Conservation (phyloP, 1,139 yeast species). For the Debaryomyces psychrophilus region DNA sequence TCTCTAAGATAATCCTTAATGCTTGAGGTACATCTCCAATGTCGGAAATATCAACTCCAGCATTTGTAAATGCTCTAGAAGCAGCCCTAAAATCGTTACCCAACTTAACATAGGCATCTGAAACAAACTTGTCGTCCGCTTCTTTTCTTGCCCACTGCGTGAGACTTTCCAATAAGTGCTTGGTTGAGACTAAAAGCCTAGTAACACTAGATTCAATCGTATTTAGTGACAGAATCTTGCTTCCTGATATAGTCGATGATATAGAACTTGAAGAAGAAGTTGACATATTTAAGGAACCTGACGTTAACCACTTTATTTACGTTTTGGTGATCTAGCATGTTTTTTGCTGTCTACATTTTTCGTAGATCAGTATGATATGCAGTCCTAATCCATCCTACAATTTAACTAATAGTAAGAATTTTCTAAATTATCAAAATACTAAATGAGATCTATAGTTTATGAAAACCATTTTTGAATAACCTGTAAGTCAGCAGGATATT, state of each 20-base stretch:
- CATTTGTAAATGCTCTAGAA: slow-evolving; percentile 52
- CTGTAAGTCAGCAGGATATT: slow-evolving; percentile 65
- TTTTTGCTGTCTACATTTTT: not conserved
- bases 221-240: slow-evolving; percentile 45
- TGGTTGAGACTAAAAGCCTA: slow-evolving; percentile 81
- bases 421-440: slow-evolving; percentile 1
- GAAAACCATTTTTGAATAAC: slow-evolving; percentile 66
- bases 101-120: slow-evolving; percentile 86
- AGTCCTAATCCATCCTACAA: not conserved
- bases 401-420: not conserved
- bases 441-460: slow-evolving; percentile 12
- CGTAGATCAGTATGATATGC: not conserved
- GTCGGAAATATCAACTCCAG: slow-evolving; percentile 48
- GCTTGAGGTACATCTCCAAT: slow-evolving; percentile 49
- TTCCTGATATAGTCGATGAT: slow-evolving; percentile 7
- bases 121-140: slow-evolving; percentile 81
- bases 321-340: not conserved
- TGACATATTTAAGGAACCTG: slow-evolving; percentile 1
- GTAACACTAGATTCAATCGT: slow-evolving; percentile 86
- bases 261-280: slow-evolving; percentile 10
- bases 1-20: slow-evolving; percentile 72
- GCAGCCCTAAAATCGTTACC: slow-evolving; percentile 94
- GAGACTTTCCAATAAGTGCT: slow-evolving; percentile 78
- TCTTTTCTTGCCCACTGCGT: slow-evolving; percentile 88
- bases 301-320: not conserved